Conservation (phyloP, 352 stramenopile genomes). For the Phytopythium aichiense region DNA sequence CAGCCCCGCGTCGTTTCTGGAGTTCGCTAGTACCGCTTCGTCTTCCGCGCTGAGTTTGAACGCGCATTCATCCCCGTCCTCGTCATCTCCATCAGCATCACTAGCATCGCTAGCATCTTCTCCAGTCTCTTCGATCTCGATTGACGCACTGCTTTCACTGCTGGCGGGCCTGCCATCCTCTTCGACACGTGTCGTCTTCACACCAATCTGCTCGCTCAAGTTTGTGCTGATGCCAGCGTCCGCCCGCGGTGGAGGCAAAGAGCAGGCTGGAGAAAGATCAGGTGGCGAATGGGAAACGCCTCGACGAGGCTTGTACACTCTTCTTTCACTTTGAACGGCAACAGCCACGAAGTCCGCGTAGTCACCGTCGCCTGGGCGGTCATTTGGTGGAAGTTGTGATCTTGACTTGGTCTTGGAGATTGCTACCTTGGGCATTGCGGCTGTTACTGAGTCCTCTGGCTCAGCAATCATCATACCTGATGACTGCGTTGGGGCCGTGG, state of each 20-base stretch:
- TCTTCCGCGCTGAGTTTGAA: constrained; percentile 9
- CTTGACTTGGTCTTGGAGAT: not conserved
- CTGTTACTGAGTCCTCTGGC: not conserved
- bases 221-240: not conserved
- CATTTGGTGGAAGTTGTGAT: not conserved
- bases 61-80: constrained; percentile 7
- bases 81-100: constrained; percentile 31
- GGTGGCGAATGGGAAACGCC: not conserved
- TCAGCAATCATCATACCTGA: not conserved
- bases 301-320: not conserved
- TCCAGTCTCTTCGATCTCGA: constrained; percentile 15
- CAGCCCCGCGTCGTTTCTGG: not conserved
- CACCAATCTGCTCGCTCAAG: not conserved
- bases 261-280: not conserved
- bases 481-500: not conserved
- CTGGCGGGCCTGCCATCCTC: not conserved
- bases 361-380: constrained; percentile 22
- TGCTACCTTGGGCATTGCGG: not conserved
- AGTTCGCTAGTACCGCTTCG: not conserved
- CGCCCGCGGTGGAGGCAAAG: no score
- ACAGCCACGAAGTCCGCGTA: constrained; percentile 32
- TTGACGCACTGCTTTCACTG: constrained; percentile 12
- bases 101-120: constrained; percentile 45
- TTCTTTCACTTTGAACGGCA: constrained; percentile 11
- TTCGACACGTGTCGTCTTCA: not conserved